Conservation (phyloP, 148 eudicot genomes). For the Agrostemma githago region DNA sequence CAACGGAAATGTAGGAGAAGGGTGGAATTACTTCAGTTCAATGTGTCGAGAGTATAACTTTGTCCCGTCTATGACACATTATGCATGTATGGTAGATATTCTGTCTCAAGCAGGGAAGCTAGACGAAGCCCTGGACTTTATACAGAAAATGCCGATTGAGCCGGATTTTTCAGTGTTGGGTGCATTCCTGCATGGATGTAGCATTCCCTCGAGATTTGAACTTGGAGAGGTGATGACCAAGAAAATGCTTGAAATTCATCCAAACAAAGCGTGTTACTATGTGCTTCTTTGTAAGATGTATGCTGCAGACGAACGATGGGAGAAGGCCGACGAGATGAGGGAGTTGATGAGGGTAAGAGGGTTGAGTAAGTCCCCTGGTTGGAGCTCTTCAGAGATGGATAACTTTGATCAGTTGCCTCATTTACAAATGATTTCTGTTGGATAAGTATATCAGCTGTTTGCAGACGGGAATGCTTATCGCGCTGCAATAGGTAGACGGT, state of each 20-base stretch:
- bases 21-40: conserved; percentile 51
- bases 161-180: conserved; percentile 54
- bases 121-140: conserved; percentile 65
- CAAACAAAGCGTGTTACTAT: conserved; percentile 62
- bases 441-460: too few relatives aligned
- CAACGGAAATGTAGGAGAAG: conserved; percentile 65
- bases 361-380: conserved; percentile 60
- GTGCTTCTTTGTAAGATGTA: conserved; percentile 54
- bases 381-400: conserved; percentile 39
- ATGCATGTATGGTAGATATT: conserved; percentile 65
- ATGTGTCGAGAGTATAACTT: conserved; percentile 57
- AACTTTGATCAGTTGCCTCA: too few relatives aligned
- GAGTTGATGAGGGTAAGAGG: conserved; percentile 60
- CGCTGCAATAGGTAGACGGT: too few relatives aligned
- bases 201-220: conserved; percentile 61
- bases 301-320: conserved; percentile 63
- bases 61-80: conserved; percentile 65
- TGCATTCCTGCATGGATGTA: conserved; percentile 81
- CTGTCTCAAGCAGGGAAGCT: conserved; percentile 67
- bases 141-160: conserved; percentile 48
- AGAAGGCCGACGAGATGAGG: conserved; percentile 48
- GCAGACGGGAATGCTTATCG: too few relatives aligned
- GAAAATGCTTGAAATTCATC: conserved; percentile 64
- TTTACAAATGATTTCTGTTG: too few relatives aligned
- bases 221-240: conserved; percentile 63